phyloP scores from a whole-genome alignment of 2,329 filamentous ascomycete species.

The Alternaria triticina region DNA sequence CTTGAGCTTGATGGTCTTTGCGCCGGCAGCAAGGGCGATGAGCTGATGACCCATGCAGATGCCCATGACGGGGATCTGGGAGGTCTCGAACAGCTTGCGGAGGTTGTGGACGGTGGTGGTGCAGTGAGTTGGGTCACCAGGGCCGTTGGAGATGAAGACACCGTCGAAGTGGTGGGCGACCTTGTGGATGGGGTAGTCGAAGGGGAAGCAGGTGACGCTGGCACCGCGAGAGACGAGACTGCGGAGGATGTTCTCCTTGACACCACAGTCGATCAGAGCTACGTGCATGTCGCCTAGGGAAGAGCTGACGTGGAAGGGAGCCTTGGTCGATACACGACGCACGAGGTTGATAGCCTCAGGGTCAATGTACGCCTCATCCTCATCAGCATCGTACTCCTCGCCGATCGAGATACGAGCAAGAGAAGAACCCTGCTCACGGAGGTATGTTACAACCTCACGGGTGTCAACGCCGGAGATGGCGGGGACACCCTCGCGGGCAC shows the following conservation, averaged over 20 bases:
- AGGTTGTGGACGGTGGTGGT: slow-evolving; percentile 94
- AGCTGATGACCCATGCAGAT: slow-evolving; percentile 98
- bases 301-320: slow-evolving; percentile 92
- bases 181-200: slow-evolving; percentile 97
- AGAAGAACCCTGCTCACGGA: slow-evolving; percentile 96
- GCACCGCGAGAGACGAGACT: slow-evolving; percentile 90
- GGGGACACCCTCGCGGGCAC: slow-evolving; percentile 91
- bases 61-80: slow-evolving; percentile 91
- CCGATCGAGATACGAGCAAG: slow-evolving; percentile 93
- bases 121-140: slow-evolving; percentile 97
- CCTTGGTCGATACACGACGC: slow-evolving; percentile 95
- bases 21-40: slow-evolving; percentile 85
- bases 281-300: slow-evolving; percentile 85
- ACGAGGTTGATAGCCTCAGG: slow-evolving; percentile 97
- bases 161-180: slow-evolving; percentile 97
- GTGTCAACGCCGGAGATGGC: slow-evolving; percentile 98
- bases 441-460: slow-evolving; percentile 91
- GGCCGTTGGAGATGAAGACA: slow-evolving; percentile 98
- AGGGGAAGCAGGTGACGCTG: slow-evolving; percentile 92
- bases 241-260: slow-evolving; percentile 99
- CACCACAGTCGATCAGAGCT: slow-evolving; percentile 95
- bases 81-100: slow-evolving; percentile 86
- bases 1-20: slow-evolving; percentile 94
- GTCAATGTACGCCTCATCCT: slow-evolving; percentile 95
- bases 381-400: slow-evolving; percentile 97